Evolutionary conservation across 2,329 filamentous ascomycete genomes (phyloP).

Genomic region (Niveomyces coronatus): DNA sequence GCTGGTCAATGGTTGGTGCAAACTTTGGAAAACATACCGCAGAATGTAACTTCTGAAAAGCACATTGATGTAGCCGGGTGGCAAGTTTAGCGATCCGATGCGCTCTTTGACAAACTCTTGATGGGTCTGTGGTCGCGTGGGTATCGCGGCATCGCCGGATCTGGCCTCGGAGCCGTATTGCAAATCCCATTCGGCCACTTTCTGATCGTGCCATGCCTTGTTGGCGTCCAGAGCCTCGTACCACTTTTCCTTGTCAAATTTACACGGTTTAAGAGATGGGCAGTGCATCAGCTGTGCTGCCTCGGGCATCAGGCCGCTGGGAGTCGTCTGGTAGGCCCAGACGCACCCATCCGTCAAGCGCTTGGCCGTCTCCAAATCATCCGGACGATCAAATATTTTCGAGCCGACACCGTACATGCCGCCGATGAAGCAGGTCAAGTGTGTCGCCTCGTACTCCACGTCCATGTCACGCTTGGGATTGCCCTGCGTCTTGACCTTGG

Average conservation of each 20-base stretch:
- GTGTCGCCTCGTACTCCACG: constrained; percentile 50
- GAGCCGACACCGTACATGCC: constrained; percentile 60
- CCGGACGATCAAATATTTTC: constrained; percentile 47
- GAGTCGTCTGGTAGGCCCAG: constrained; percentile 55
- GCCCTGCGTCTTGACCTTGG: constrained; percentile 43
- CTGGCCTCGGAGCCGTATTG: constrained; percentile 21
- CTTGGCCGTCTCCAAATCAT: constrained; percentile 52
- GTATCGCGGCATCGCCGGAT: constrained; percentile 5
- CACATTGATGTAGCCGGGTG: constrained; percentile 40
- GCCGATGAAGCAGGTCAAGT: constrained; percentile 59
- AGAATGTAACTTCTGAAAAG: constrained; percentile 45
- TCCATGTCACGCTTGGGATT: constrained; percentile 27
- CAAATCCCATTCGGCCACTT: constrained; percentile 35
- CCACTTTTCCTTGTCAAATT: constrained; percentile 42
- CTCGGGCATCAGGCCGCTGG: constrained; percentile 58
- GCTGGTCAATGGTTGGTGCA: not conserved
- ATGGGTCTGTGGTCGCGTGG: constrained; percentile 36
- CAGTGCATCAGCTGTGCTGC: constrained; percentile 35
- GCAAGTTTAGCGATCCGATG: constrained; percentile 34
- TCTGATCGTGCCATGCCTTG: constrained; percentile 29
- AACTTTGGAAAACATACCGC: constrained; percentile 38
- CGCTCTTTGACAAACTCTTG: constrained; percentile 40
- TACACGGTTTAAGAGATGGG: constrained; percentile 32
- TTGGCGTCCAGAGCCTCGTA: constrained; percentile 37
- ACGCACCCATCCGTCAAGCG: constrained; percentile 59